These are phyloP conservation scores for Daedaleopsis sinensis DNA, from an alignment of 768 basidiomycete genomes.

Conservation along the genomic window DNA sequence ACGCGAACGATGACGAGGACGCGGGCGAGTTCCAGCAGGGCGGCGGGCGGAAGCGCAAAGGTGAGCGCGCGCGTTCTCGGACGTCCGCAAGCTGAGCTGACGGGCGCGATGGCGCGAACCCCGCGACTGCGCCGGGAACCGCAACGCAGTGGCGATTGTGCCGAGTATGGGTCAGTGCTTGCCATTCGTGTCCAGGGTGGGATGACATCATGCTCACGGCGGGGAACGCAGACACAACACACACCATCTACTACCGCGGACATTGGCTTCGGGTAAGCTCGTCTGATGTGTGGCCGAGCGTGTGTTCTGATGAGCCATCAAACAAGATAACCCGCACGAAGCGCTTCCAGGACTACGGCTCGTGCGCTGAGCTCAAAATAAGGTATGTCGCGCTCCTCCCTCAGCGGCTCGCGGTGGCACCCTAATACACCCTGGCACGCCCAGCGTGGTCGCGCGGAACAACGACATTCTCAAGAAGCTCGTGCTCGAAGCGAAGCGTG, in stretches of 20 bases:
- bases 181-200: constrained; percentile 6
- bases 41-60: constrained; percentile 71
- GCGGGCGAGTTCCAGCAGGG: constrained; percentile 57
- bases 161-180: constrained; percentile 71
- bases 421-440: constrained; percentile 4
- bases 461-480: constrained; percentile 88
- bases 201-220: constrained; percentile 21
- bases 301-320: constrained; percentile 18
- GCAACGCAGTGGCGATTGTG: constrained; percentile 67
- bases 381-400: constrained; percentile 47
- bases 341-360: constrained; percentile 76
- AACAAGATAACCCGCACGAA: constrained; percentile 78
- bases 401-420: constrained; percentile 21
- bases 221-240: constrained; percentile 68
- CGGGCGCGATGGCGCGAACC: neutral
- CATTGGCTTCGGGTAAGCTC: constrained; percentile 79
- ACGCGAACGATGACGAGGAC: constrained; percentile 35
- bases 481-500: constrained; percentile 83
- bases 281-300: constrained; percentile 11
- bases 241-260: constrained; percentile 88
- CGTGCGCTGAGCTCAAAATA: constrained; percentile 75
- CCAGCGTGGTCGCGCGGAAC: constrained; percentile 83
- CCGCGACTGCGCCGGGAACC: neutral
- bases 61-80: constrained; percentile 9
- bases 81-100: no score